Percentiles rank a stretch among this genome's conserved stretches.
phyloP scores from a whole-genome alignment of 2,329 filamentous ascomycete genomes.

The Phialophora expanda region DNA sequence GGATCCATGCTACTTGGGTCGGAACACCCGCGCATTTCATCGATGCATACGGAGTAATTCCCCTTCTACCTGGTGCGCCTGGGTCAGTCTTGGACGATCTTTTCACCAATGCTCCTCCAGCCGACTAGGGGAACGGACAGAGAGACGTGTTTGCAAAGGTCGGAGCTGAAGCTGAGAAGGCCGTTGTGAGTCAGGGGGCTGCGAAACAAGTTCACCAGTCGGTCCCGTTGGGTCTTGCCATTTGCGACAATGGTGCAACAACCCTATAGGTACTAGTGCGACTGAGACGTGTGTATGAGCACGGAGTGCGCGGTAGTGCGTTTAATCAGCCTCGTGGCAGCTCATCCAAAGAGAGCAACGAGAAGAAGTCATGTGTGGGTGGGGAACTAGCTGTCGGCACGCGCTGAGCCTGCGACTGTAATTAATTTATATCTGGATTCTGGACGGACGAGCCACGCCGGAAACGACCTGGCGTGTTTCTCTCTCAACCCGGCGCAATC shows the following conservation, averaged over 20 bases:
- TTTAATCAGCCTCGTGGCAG: constrained; percentile 6
- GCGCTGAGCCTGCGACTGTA: neutral
- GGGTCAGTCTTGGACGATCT: neutral
- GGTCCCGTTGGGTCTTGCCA: neutral
- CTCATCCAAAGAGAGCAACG: neutral
- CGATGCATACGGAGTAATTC: neutral
- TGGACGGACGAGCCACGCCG: constrained; percentile 5
- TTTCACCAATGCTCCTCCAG: neutral
- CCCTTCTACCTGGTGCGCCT: neutral
- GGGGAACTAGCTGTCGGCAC: neutral
- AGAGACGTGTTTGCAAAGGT: neutral
- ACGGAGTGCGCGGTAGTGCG: neutral
- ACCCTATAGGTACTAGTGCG: neutral
- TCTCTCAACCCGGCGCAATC: neutral
- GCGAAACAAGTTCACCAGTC: constrained; percentile 3
- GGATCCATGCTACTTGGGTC: neutral
- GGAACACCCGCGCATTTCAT: neutral
- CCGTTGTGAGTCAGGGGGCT: constrained; percentile 5
- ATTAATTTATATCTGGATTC: neutral
- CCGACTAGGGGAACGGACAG: neutral
- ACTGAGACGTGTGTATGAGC: neutral
- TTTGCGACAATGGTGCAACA: constrained; percentile 15
- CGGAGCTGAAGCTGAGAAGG: neutral
- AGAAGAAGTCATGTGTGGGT: neutral
- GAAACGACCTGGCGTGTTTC: neutral